Conservation (phyloP, 352 stramenopile species). For the Phytophthora meadii region DNA sequence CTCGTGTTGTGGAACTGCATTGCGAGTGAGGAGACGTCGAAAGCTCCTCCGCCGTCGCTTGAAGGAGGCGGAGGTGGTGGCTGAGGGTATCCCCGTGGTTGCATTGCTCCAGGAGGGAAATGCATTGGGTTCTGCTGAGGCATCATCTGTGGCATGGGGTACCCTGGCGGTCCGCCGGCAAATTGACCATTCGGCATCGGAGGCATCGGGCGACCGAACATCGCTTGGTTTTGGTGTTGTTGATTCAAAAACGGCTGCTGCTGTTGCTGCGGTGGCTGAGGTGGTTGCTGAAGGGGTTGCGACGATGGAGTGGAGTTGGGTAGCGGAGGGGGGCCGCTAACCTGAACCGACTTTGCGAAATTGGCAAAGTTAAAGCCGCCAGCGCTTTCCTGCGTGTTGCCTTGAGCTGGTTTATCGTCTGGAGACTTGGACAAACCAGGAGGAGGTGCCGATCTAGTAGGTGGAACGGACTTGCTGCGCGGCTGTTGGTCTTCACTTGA, state of each 20-base stretch:
- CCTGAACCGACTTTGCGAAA: slow-evolving; percentile 54
- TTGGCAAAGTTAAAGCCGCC: slow-evolving; percentile 52
- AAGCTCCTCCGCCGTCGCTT: slow-evolving; percentile 29
- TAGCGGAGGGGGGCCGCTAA: slow-evolving; percentile 27
- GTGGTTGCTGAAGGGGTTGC: slow-evolving; percentile 22
- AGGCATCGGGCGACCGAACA: slow-evolving; percentile 31
- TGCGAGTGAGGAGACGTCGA: slow-evolving; percentile 72
- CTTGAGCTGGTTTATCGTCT: slow-evolving; percentile 13
- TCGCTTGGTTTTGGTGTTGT: slow-evolving; percentile 31
- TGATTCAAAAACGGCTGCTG: slow-evolving; percentile 37
- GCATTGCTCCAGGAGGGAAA: slow-evolving; percentile 31
- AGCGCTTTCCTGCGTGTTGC: slow-evolving; percentile 9
- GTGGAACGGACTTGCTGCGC: slow-evolving; percentile 27
- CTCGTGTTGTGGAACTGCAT: slow-evolving; percentile 80
- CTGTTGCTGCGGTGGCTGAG: slow-evolving; percentile 21
- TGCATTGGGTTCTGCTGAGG: slow-evolving; percentile 40
- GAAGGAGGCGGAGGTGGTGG: slow-evolving; percentile 31
- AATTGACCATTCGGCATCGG: slow-evolving; percentile 38
- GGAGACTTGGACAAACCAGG: slow-evolving; percentile 31
- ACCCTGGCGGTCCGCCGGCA: slow-evolving; percentile 19
- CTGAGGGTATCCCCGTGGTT: slow-evolving; percentile 34
- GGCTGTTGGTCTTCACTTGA: slow-evolving; percentile 7
- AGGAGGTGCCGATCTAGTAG: slow-evolving; percentile 27
- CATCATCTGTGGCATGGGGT: slow-evolving; percentile 38
- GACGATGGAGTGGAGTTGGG: slow-evolving; percentile 18